Evolutionary conservation across 306 rosid genomes (phyloP).

Genomic region (Astragalus membranaceus): DNA sequence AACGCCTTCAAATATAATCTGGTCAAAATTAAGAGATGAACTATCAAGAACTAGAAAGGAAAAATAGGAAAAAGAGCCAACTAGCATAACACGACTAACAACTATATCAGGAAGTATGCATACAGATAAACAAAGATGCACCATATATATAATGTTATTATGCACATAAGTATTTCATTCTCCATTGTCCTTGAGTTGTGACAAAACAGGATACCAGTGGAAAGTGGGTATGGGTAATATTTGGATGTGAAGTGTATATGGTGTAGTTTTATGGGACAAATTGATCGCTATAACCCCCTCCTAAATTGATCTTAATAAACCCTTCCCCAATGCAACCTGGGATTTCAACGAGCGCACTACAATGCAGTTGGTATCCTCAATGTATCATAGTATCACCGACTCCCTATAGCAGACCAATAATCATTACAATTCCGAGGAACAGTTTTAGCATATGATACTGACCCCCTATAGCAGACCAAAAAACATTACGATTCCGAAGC

Average conservation of each 20-base stretch:
- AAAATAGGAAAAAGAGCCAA: background rate
- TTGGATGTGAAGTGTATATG: background rate
- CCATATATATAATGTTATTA: slow-evolving; percentile 1
- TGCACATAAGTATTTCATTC: background rate
- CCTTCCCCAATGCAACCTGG: background rate
- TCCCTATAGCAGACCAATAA: background rate
- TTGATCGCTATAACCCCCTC: background rate
- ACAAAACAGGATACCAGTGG: slow-evolving; percentile 3
- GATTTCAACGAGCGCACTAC: background rate
- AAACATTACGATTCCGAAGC: background rate
- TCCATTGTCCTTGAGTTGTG: slow-evolving; percentile 7
- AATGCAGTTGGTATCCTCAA: background rate
- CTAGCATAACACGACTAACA: slow-evolving; percentile 11
- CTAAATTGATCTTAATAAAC: background rate
- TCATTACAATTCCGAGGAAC: background rate
- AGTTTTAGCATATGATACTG: background rate
- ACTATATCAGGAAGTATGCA: slow-evolving; percentile 19
- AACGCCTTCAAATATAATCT: slow-evolving; percentile 97
- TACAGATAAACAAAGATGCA: background rate
- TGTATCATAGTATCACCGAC: background rate
- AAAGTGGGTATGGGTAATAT: slow-evolving; percentile 4
- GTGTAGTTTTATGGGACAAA: slow-evolving; percentile 1
- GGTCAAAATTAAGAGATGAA: slow-evolving; percentile 28
- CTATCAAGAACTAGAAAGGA: slow-evolving; percentile 16
- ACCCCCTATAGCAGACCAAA: background rate